Percentiles rank a stretch among this genome's conserved stretches.
Evolutionary conservation across 2,329 filamentous ascomycete genomes (phyloP).

Genomic region (Paraphoma sp.): DNA sequence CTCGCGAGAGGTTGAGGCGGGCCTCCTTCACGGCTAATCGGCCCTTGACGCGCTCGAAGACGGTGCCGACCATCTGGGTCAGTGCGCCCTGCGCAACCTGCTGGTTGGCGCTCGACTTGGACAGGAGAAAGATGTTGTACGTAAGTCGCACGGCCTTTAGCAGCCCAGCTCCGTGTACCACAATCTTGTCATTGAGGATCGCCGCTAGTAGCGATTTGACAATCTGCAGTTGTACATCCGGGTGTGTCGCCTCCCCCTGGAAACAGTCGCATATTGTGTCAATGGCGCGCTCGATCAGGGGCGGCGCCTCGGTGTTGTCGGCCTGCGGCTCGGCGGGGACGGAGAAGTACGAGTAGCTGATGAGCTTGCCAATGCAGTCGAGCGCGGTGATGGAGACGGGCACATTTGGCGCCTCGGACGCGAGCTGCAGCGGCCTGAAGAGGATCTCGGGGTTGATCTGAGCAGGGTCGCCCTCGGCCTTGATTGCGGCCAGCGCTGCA

Average conservation of each 20-base stretch:
- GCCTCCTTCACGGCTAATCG: constrained; percentile 87
- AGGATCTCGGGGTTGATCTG: constrained; percentile 89
- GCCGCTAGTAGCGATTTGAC: constrained; percentile 96
- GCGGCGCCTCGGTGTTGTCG: constrained; percentile 57
- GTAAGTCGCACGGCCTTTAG: constrained; percentile 97
- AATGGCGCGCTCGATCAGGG: constrained; percentile 95
- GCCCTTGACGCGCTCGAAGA: constrained; percentile 92
- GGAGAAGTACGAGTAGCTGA: constrained; percentile 98
- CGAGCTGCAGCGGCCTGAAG: constrained; percentile 88
- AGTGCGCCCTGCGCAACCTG: constrained; percentile 96
- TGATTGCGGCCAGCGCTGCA: constrained; percentile 83
- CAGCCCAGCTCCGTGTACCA: constrained; percentile 94
- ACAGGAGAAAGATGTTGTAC: constrained; percentile 98
- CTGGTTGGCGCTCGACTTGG: constrained; percentile 92
- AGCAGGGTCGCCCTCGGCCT: constrained; percentile 75
- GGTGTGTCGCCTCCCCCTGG: constrained; percentile 90
- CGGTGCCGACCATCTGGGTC: constrained; percentile 98
- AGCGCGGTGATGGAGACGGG: constrained; percentile 87
- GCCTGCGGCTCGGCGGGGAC: constrained; percentile 60
- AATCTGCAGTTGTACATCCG: constrained; percentile 95
- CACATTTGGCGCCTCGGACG: constrained; percentile 84
- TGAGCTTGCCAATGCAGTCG: constrained; percentile 98
- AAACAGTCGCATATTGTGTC: constrained; percentile 99
- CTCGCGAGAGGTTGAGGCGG: constrained; percentile 63
- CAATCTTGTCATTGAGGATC: constrained; percentile 97